Percentiles rank a stretch among this genome's conserved stretches.
Evolutionary conservation across 805 yeast genomes (phyloP).

Genomic region (Lipomyces japonicus): DNA sequence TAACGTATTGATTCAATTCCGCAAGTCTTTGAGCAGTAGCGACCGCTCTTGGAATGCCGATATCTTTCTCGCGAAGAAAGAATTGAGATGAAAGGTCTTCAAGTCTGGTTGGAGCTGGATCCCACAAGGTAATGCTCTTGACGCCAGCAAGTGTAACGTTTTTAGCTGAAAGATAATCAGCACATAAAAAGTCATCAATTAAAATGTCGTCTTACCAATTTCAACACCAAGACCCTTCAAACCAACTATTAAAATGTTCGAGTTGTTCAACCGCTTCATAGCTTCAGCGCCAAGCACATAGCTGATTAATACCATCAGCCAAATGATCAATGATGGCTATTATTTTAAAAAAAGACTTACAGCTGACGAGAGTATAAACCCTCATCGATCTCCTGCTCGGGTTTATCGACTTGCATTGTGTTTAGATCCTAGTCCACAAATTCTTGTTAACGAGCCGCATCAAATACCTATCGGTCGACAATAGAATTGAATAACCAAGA

Average conservation of each 20-base stretch:
- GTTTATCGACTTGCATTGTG: conserved; percentile 35
- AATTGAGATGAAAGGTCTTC: conserved; percentile 81
- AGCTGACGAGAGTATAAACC: conserved; percentile 93
- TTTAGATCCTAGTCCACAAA: conserved; percentile 19
- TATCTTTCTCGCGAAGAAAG: conserved; percentile 64
- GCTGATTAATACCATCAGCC: background rate
- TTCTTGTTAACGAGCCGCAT: too few species aligned
- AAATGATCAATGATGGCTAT: background rate
- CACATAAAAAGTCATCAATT: background rate
- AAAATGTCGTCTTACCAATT: conserved; percentile 46
- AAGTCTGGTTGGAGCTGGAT: conserved; percentile 63
- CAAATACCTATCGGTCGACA: too few species aligned
- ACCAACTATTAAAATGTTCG: conserved; percentile 89
- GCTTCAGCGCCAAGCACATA: conserved; percentile 97
- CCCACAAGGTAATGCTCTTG: conserved; percentile 80
- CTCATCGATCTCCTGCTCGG: conserved; percentile 64
- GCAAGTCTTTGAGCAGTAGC: conserved; percentile 65
- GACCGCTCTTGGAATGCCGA: conserved; percentile 74
- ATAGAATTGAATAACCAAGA: too few species aligned
- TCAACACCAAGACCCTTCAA: conserved; percentile 91
- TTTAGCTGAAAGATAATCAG: conserved; percentile 47
- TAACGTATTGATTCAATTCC: conserved; percentile 88
- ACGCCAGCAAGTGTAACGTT: conserved; percentile 97
- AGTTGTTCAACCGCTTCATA: conserved; percentile 91
- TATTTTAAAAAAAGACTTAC: conserved; percentile 25